A percentile compares a stretch with the other conserved stretches of the same genome.
Evolutionary conservation across 345 rosid species (phyloP).

Genomic region (Mercurialis annua): DNA sequence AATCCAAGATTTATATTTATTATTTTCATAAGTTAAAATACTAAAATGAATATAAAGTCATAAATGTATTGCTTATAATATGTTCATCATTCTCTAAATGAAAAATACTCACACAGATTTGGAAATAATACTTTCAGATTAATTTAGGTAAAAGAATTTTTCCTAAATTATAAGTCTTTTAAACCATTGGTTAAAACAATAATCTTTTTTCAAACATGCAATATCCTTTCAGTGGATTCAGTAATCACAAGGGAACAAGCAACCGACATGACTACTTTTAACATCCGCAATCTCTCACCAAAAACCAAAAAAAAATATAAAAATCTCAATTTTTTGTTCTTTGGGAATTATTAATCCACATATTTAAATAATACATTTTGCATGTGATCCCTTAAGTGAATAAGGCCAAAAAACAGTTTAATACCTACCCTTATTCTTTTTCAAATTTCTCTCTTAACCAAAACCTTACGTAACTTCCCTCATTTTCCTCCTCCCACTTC

Average conservation of each 20-base stretch:
- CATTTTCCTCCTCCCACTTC: slow-evolving; percentile 23
- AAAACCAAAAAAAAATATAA: slow-evolving; percentile 11
- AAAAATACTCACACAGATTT: too few species aligned
- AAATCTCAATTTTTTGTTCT: not conserved
- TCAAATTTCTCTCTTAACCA: not conserved
- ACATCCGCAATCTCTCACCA: slow-evolving; percentile 20
- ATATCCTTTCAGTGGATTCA: not conserved
- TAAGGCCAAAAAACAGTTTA: slow-evolving; percentile 14
- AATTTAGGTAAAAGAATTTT: too few species aligned
- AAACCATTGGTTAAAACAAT: not conserved
- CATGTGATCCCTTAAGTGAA: slow-evolving; percentile 16
- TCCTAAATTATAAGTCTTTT: not conserved
- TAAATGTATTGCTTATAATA: too few species aligned
- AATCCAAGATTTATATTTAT: too few species aligned
- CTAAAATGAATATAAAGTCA: too few species aligned
- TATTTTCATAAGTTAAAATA: too few species aligned
- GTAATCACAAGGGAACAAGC: slow-evolving; percentile 28
- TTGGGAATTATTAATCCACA: not conserved
- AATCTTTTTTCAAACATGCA: not conserved
- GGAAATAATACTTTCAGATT: too few species aligned
- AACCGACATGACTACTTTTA: slow-evolving; percentile 19
- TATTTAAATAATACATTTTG: slow-evolving; percentile 5
- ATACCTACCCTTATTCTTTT: not conserved
- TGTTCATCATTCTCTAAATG: too few species aligned
- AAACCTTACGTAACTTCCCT: slow-evolving; percentile 21